phyloP scores from a whole-genome alignment of 495 filamentous ascomycete species.

The Penicillium nucicola region DNA sequence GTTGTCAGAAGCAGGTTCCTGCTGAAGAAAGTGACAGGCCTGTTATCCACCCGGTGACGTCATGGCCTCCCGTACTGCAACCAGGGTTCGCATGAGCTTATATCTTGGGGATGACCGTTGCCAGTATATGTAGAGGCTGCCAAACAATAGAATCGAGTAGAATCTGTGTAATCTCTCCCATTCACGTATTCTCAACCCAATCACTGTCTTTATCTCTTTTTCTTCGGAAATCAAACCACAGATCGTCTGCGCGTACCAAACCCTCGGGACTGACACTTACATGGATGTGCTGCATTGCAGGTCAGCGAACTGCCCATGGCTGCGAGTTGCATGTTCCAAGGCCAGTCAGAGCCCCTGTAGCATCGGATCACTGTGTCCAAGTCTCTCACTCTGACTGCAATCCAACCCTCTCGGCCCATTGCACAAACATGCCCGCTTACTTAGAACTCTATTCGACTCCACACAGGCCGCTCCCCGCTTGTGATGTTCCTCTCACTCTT shows the following conservation, averaged over 20 bases:
- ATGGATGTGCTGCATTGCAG: not conserved
- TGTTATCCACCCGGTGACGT: constrained; percentile 14
- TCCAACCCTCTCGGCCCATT: not conserved
- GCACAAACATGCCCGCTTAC: not conserved
- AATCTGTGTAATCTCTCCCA: no score
- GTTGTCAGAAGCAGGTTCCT: not conserved
- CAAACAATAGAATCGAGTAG: no score
- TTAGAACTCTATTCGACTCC: not conserved
- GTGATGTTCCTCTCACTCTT: not conserved
- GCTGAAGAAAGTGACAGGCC: not conserved
- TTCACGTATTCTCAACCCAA: no score
- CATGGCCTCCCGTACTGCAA: not conserved
- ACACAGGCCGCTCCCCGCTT: not conserved
- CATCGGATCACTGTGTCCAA: no score
- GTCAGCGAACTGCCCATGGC: no score
- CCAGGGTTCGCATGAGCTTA: not conserved
- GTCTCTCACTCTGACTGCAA: no score
- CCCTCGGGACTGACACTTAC: not conserved
- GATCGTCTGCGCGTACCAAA: not conserved
- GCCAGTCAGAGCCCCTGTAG: no score
- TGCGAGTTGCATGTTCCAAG: no score
- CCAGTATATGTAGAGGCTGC: no score
- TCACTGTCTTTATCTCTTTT: no score
- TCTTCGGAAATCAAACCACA: no score
- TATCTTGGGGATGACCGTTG: not conserved